phyloP scores from a whole-genome alignment of 2,329 filamentous ascomycete species.

The Byssochlamys sp. region DNA sequence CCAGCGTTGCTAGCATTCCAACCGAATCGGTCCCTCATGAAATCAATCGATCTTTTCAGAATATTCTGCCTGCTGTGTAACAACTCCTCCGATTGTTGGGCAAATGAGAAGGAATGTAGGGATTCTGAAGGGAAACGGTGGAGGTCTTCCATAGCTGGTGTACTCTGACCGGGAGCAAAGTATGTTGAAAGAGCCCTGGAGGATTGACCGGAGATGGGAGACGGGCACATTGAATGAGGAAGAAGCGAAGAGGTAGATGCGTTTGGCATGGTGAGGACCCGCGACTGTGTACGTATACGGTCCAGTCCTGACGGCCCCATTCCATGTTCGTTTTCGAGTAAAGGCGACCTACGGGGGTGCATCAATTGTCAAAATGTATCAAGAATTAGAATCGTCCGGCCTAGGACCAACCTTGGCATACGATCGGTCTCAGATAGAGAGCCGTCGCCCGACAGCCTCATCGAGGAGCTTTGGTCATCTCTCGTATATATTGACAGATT shows the following conservation, averaged over 20 bases:
- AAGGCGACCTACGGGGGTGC: conserved; percentile 54
- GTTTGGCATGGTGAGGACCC: conserved; percentile 56
- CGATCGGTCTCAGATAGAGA: conserved; percentile 59
- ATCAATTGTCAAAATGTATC: not conserved
- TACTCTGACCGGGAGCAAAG: conserved; percentile 54
- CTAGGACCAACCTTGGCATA: conserved; percentile 58
- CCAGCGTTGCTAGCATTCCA: conserved; percentile 68
- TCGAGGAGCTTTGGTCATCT: conserved; percentile 50
- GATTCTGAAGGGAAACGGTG: conserved; percentile 90
- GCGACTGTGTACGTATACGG: conserved; percentile 77
- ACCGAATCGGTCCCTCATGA: conserved; percentile 85
- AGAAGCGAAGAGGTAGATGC: conserved; percentile 54
- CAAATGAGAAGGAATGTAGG: conserved; percentile 94
- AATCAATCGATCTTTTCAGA: conserved; percentile 85
- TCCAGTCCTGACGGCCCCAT: conserved; percentile 76
- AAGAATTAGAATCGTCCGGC: not conserved
- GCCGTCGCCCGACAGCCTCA: conserved; percentile 69
- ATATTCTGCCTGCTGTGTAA: conserved; percentile 87
- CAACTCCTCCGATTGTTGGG: conserved; percentile 85
- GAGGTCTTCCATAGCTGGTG: conserved; percentile 73
- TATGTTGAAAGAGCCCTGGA: conserved; percentile 45
- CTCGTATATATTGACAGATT: conserved; percentile 39
- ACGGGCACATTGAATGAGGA: conserved; percentile 53
- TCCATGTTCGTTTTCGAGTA: conserved; percentile 83
- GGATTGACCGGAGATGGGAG: conserved; percentile 56